Base-by-base conservation (phyloP, 306 rosid species). In the Sindora glabra region DNA sequence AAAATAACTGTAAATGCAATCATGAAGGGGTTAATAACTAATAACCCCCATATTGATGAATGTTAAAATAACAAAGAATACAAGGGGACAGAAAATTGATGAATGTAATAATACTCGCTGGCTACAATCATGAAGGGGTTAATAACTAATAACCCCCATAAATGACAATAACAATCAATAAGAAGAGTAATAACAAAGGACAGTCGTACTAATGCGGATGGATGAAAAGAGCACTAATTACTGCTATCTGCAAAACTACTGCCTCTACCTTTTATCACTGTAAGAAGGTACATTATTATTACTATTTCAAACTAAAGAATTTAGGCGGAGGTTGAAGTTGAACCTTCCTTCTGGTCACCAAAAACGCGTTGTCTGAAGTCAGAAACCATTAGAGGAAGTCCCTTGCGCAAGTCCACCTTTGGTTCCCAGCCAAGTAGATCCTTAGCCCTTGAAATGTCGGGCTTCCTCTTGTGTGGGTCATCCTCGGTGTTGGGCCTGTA, bases 391-490 rank as follows among this genome's bases (percentile, higher is more conserved):
- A 85, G 78, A 23, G 98, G 98, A 46, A 91, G 98, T 3, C 98
- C 98, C 80, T 85, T 87, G 33, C 48, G 89, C 1, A 91, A 88
- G 53, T 87, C 81, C 6, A 91, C 95, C 87, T 88, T 85, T 8
- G 98, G 98, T 64, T 91, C 76, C 98, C 98, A 91, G 5, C 95
- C 98, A 4, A 87, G 92, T 2, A 62, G 75, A 38, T 91, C 96
- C 72, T 91, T 88, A 0, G 98, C 98, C 73, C 65, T 87, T 19
- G 64, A 50, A 41, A 91, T 87, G 45, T 91, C 96, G 11, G 97
- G 97, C 81, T 91, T 91, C 81, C 98, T 85, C 81, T 87, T 91
- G 84, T 88, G 98, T 0, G 98, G 98, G 71, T 91, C 96, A 57
- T 91, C 98, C 68, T 86, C 96, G 38, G 98, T 91, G 83, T 91